Conservation (phyloP, 164 flowering plant genomes). For the Aristolochia contorta region DNA sequence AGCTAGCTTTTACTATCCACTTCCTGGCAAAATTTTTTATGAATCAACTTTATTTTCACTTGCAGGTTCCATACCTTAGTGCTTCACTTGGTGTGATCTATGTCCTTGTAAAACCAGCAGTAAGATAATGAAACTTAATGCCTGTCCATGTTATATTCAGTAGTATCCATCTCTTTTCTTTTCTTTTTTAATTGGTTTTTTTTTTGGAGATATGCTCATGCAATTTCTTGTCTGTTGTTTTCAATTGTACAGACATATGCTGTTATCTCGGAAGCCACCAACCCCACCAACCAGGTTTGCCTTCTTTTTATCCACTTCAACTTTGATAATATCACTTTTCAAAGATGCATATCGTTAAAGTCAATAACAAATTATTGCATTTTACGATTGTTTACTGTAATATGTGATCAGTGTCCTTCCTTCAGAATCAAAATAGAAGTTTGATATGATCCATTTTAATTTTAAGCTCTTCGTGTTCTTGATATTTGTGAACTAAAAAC, state of each 20-base stretch:
- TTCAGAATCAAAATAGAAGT: background rate
- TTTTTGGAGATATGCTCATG: no score
- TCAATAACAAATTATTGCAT: background rate
- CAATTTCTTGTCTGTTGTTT: background rate
- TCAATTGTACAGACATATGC: constrained; percentile 59
- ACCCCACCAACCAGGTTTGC: constrained; percentile 58
- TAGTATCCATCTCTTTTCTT: background rate
- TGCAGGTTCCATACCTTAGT: constrained; percentile 81
- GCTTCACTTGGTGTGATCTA: constrained; percentile 55
- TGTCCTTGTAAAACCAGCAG: constrained; percentile 41
- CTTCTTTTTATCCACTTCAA: background rate
- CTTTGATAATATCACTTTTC: background rate
- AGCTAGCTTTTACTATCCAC: no score
- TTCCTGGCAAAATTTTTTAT: no score
- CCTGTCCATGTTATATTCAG: background rate
- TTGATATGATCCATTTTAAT: background rate
- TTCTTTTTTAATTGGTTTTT: no score
- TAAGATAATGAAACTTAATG: constrained; percentile 21
- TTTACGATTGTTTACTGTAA: background rate
- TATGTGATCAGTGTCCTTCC: background rate
- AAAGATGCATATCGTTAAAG: no score
- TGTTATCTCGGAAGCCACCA: constrained; percentile 65
- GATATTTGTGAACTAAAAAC: no score
- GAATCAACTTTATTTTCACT: no score
- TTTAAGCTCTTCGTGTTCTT: background rate